A percentile compares a stretch with the other conserved stretches of the same genome.
Conservation (phyloP, 805 yeast species). For the Cyberlindnera maclurae region DNA sequence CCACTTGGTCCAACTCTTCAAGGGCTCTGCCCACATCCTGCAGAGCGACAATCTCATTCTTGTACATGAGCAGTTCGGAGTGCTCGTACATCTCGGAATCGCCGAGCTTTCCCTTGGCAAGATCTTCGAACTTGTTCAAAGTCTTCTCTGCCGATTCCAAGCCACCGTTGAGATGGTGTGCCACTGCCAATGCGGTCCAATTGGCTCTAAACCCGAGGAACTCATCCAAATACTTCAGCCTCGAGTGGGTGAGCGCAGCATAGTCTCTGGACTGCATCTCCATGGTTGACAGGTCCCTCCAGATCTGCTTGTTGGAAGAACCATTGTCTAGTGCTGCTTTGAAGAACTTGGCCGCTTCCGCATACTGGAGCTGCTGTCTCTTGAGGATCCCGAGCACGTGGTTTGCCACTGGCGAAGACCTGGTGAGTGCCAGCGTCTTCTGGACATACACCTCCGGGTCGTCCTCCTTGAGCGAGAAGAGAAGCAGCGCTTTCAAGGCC, state of each 20-base stretch:
- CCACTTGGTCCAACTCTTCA: conserved; percentile 52
- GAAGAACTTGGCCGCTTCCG: conserved; percentile 74
- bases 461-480: conserved; percentile 48
- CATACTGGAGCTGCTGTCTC: conserved; percentile 60
- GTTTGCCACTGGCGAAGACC: conserved; percentile 62
- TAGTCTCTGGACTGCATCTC: conserved; percentile 78
- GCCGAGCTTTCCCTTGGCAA: conserved; percentile 60
- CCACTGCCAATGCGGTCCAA: conserved; percentile 85
- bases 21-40: conserved; percentile 31
- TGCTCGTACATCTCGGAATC: conserved; percentile 68
- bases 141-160: conserved; percentile 63
- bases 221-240: conserved; percentile 62
- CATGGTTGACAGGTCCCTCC: conserved; percentile 73
- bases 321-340: conserved; percentile 70
- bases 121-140: conserved; percentile 65
- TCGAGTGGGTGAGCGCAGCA: conserved; percentile 50
- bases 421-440: conserved; percentile 54
- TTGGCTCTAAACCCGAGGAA: conserved; percentile 81
- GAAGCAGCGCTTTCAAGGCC: conserved; percentile 75
- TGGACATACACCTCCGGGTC: conserved; percentile 59
- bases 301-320: conserved; percentile 67
- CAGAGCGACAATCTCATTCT: conserved; percentile 64
- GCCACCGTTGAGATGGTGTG: conserved; percentile 71
- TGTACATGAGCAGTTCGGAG: conserved; percentile 73
- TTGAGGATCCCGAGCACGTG: conserved; percentile 85